phyloP scores from a whole-genome alignment of 129 eudicot genomes.

The Chrysanthemum lavandulifolium region DNA sequence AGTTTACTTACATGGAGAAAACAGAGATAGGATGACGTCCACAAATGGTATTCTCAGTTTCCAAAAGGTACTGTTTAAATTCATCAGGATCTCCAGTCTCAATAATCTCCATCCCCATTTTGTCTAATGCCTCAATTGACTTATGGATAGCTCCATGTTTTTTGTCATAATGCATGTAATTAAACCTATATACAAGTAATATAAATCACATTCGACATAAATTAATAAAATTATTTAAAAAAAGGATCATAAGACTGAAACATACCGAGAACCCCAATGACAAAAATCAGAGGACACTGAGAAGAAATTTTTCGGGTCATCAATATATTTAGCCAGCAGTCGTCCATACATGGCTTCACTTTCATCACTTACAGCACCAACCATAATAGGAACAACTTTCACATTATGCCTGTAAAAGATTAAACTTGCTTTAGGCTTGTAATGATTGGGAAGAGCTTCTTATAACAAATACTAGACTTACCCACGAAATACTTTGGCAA shows the following conservation, averaged over 20 bases:
- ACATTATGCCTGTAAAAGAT: slow-evolving; percentile 52
- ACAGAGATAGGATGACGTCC: slow-evolving; percentile 97
- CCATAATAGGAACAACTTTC: slow-evolving; percentile 90
- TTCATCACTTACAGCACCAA: slow-evolving; percentile 87
- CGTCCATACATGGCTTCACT: slow-evolving; percentile 83
- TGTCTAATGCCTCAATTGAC: slow-evolving; percentile 88
- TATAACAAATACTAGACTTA: slow-evolving; percentile 20
- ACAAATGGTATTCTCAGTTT: slow-evolving; percentile 88
- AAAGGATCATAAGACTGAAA: neutral
- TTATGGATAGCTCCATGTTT: slow-evolving; percentile 84
- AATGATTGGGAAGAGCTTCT: neutral
- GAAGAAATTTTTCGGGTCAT: slow-evolving; percentile 83
- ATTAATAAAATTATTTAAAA: neutral
- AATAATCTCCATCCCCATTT: slow-evolving; percentile 87
- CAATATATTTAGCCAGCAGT: slow-evolving; percentile 82
- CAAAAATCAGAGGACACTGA: slow-evolving; percentile 96
- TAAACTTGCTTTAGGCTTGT: neutral
- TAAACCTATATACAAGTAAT: slow-evolving; percentile 53
- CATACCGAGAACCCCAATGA: slow-evolving; percentile 97
- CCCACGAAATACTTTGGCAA: slow-evolving; percentile 92
- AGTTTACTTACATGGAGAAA: slow-evolving; percentile 70
- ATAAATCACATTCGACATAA: neutral
- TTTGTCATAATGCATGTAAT: slow-evolving; percentile 69
- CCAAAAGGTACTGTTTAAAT: slow-evolving; percentile 64
- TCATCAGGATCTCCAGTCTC: slow-evolving; percentile 92